These are phyloP conservation scores for Annulohypoxylon stygium DNA, from an alignment of 495 filamentous ascomycete species.

Conservation along the genomic window DNA sequence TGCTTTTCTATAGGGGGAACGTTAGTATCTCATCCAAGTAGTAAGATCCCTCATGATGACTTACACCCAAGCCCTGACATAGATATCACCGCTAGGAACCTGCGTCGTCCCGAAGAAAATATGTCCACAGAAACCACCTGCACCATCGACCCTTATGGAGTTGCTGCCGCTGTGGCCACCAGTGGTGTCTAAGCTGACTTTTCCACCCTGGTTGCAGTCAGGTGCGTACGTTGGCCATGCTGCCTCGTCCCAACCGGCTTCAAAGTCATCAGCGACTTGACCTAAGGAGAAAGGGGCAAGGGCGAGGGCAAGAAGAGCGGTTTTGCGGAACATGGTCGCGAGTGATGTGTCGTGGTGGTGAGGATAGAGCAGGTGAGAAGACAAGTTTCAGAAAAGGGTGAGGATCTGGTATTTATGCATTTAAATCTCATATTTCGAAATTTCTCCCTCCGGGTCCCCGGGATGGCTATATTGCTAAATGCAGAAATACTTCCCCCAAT, in stretches of 20 bases:
- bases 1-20: conserved; percentile 58
- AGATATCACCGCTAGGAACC: conserved; percentile 67
- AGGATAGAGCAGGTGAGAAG: conserved; percentile 28
- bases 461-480: conserved; percentile 31
- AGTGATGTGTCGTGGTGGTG: conserved; percentile 29
- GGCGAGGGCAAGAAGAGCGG: conserved; percentile 61
- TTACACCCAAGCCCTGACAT: conserved; percentile 67
- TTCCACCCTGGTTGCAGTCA: conserved; percentile 70
- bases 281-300: conserved; percentile 60
- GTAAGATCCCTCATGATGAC: conserved; percentile 39
- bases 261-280: conserved; percentile 67
- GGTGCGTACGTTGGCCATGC: conserved; percentile 68
- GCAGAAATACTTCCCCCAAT: conserved; percentile 3
- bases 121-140: conserved; percentile 70
- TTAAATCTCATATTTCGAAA: conserved; percentile 34
- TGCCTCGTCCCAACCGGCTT: conserved; percentile 65
- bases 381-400: conserved; percentile 28
- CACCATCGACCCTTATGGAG: conserved; percentile 65
- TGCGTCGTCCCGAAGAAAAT: conserved; percentile 70
- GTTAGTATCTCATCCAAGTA: conserved; percentile 38
- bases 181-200: conserved; percentile 63
- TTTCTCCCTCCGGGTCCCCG: conserved; percentile 40
- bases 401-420: conserved; percentile 49
- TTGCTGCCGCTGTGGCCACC: conserved; percentile 68
- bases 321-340: conserved; percentile 60